A percentile compares a stretch with the other conserved stretches of the same genome.
Evolutionary conservation across 352 stramenopile genomes (phyloP).

Genomic region (Phytophthora ramorum): DNA sequence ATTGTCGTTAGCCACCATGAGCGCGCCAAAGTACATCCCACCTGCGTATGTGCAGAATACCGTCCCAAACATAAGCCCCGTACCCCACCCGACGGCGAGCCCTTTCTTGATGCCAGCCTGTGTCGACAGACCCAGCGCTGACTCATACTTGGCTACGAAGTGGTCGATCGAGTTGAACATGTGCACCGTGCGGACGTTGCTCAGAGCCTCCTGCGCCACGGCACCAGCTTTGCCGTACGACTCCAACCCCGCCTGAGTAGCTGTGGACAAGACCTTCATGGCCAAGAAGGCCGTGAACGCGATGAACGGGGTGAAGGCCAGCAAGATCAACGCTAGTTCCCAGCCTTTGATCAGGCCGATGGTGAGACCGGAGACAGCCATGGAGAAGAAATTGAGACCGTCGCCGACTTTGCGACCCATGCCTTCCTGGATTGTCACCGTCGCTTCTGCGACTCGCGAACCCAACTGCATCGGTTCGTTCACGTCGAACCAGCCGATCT

Average conservation of each 20-base stretch:
- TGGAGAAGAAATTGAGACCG: conserved; percentile 62
- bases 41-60: conserved; percentile 77
- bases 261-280: conserved; percentile 57
- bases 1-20: conserved; percentile 71
- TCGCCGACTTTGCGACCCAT: conserved; percentile 73
- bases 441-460: conserved; percentile 56
- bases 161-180: conserved; percentile 77
- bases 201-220: conserved; percentile 74
- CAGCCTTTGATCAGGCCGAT: conserved; percentile 76
- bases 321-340: conserved; percentile 68
- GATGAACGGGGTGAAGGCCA: conserved; percentile 73
- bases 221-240: conserved; percentile 73
- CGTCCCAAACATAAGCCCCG: conserved; percentile 70
- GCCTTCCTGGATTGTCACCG: conserved; percentile 66
- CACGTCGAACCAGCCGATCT: conserved; percentile 78
- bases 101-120: conserved; percentile 55
- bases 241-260: conserved; percentile 59
- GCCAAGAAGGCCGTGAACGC: conserved; percentile 53
- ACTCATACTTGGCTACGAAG: conserved; percentile 69
- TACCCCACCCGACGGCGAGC: conserved; percentile 63
- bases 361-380: conserved; percentile 64
- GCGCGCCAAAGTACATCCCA: conserved; percentile 82
- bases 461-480: conserved; percentile 68
- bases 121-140: conserved; percentile 50
- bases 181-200: conserved; percentile 81